Base-by-base conservation (phyloP, 2,329 filamentous ascomycete species). In the Xylaria sp. region DNA sequence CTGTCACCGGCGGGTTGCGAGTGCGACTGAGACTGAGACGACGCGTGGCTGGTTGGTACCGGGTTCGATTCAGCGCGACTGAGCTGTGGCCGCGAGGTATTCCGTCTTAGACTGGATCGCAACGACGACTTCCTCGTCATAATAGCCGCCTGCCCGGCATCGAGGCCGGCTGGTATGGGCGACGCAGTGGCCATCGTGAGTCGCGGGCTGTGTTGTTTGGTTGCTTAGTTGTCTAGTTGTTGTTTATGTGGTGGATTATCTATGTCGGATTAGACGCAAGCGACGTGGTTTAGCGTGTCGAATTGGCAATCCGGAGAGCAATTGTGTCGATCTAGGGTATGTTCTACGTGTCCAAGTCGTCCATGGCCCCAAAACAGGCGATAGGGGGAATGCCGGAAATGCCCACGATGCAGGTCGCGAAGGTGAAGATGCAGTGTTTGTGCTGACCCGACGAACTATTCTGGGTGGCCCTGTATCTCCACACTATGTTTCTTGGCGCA, bases 1-100 rank as follows among this genome's bases (percentile, higher is more conserved):
- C 93, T 97, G 77, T 97, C 94, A 73, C 90, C 78, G 0, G 82
- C 75, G n/a, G 83, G 82, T 65, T 83, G 83, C 61, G 83, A 78
- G 57, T 83, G 80, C 56, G 75, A 45, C 3, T 65, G 61, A 10
- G 56, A 39, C 42, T 61, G 62, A 31, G 61, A 42, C 13, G 56
- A 74, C 49, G 70, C 71, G 53, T 77, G 74, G 55, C 68, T 72
- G 60, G 76, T 70, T 20, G 76, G 71, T 10, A 75, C 77, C 9
- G 80, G 78, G 58, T 83, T 83, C 66, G 81, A 83, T 63, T 85
- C 84, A 72, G 78, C 80, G 65, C 84, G 81, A 63, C 75, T 79
- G 54, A 84, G 71, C 29, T 79, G 78, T 6, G 82, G 77, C 67
- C 86, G 80, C 25, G 85, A 84, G 0, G 82, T 77, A 5, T 82